A percentile compares a stretch with the other conserved stretches of the same genome.
Conservation (phyloP, 2,329 filamentous ascomycete genomes). For the Botrytis tulipae region DNA sequence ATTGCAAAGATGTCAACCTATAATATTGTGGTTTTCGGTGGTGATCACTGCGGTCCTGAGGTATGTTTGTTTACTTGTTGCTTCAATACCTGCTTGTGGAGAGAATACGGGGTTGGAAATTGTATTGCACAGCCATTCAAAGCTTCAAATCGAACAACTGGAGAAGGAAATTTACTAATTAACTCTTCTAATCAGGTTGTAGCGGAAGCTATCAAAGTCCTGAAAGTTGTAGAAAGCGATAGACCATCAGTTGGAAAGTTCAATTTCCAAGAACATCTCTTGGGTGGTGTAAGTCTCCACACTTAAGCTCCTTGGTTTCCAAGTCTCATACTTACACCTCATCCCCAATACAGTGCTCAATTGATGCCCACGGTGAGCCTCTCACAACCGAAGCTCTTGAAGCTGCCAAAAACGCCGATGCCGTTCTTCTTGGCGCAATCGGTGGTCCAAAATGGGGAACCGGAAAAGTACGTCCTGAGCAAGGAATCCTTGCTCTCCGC, state of each 20-base stretch:
- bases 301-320: neutral
- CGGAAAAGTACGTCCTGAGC: conserved; percentile 81
- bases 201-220: conserved; percentile 80
- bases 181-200: conserved; percentile 59
- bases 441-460: conserved; percentile 97
- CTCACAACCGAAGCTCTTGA: conserved; percentile 80
- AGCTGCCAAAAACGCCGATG: conserved; percentile 82
- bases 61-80: conserved; percentile 48
- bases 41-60: conserved; percentile 85
- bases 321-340: neutral
- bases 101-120: neutral
- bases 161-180: neutral
- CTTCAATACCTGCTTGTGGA: neutral
- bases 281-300: conserved; percentile 69
- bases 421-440: conserved; percentile 88
- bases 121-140: neutral
- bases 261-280: conserved; percentile 84
- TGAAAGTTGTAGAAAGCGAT: conserved; percentile 73
- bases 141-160: neutral
- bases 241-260: conserved; percentile 68
- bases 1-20: conserved; percentile 59
- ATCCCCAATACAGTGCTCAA: conserved; percentile 65
- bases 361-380: conserved; percentile 74
- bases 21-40: conserved; percentile 78
- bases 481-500: conserved; percentile 85